A percentile compares a stretch with the other conserved stretches of the same genome.
These are phyloP conservation scores for Lactifluus pinguis DNA, from an alignment of 768 basidiomycete species.

Conservation along the genomic window DNA sequence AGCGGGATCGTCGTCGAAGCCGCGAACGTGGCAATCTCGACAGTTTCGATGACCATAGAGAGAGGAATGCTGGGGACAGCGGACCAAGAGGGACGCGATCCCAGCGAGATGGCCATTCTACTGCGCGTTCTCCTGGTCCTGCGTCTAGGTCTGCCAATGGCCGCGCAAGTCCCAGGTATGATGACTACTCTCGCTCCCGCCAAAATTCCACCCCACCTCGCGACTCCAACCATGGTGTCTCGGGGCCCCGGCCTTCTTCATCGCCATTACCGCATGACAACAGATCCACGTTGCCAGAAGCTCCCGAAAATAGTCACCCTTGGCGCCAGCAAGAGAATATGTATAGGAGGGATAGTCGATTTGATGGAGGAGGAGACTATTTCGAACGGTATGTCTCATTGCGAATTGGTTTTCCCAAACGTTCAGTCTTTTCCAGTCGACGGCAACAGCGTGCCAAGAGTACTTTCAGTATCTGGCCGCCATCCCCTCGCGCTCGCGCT, in stretches of 20 bases:
- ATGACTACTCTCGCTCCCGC: conserved; percentile 39
- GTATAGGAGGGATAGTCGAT: conserved; percentile 28
- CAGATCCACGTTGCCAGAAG: conserved; percentile 9
- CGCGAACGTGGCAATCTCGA: conserved; percentile 14
- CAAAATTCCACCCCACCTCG: conserved; percentile 18
- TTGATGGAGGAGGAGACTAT: conserved; percentile 42
- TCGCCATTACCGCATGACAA: conserved; percentile 26
- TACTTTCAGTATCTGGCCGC: conserved; percentile 65
- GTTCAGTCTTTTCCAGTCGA: conserved; percentile 40
- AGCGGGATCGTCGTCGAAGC: conserved; percentile 3
- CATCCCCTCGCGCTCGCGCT: conserved; percentile 63
- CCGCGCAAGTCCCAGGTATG: conserved; percentile 46
- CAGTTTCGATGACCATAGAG: not conserved
- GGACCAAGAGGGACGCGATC: not conserved
- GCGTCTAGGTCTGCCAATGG: conserved; percentile 1
- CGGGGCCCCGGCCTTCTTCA: not conserved
- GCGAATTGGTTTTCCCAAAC: conserved; percentile 1
- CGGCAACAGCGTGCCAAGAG: conserved; percentile 53
- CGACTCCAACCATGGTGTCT: not conserved
- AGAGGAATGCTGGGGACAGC: not conserved
- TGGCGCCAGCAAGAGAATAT: conserved; percentile 46
- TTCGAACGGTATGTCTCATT: conserved; percentile 53
- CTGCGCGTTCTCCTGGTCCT: conserved; percentile 12
- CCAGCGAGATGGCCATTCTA: not conserved
- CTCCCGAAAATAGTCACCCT: conserved; percentile 28